phyloP scores from a whole-genome alignment of 2,329 filamentous ascomycete species.

The Coniochaeta sp. region DNA sequence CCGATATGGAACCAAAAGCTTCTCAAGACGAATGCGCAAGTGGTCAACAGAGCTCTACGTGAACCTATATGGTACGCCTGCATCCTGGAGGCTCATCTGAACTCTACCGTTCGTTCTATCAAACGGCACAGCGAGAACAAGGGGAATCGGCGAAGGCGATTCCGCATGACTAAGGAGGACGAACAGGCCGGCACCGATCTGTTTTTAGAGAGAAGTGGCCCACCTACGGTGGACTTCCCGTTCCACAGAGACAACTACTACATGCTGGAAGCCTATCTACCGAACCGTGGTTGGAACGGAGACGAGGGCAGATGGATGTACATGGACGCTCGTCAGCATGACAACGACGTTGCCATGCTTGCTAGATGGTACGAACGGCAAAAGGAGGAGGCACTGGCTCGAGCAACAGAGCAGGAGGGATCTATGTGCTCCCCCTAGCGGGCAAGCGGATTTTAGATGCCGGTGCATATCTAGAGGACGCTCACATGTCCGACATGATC shows the following conservation, averaged over 20 bases:
- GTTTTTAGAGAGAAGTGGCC: slow-evolving; percentile 43
- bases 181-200: slow-evolving; percentile 35
- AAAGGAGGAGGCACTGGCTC: background rate
- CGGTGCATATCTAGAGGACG: background rate
- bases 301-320: slow-evolving; percentile 41
- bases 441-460: background rate
- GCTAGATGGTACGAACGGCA: slow-evolving; percentile 13
- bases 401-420: background rate
- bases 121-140: slow-evolving; percentile 35
- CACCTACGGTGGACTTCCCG: slow-evolving; percentile 42
- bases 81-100: slow-evolving; percentile 21
- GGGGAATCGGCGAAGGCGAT: slow-evolving; percentile 33
- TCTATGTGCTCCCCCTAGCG: background rate
- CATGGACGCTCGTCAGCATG: slow-evolving; percentile 28
- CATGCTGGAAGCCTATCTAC: slow-evolving; percentile 48
- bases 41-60: slow-evolving; percentile 36
- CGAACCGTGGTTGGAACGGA: slow-evolving; percentile 45
- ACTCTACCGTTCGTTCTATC: slow-evolving; percentile 21
- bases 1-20: slow-evolving; percentile 43
- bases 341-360: slow-evolving; percentile 26
- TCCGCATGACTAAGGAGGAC: slow-evolving; percentile 29
- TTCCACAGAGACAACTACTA: slow-evolving; percentile 52
- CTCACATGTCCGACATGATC: background rate
- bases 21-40: slow-evolving; percentile 29
- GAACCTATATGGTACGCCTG: slow-evolving; percentile 43